Base-by-base conservation (phyloP, 106 monocot genomes). In the Allium sativum region DNA sequence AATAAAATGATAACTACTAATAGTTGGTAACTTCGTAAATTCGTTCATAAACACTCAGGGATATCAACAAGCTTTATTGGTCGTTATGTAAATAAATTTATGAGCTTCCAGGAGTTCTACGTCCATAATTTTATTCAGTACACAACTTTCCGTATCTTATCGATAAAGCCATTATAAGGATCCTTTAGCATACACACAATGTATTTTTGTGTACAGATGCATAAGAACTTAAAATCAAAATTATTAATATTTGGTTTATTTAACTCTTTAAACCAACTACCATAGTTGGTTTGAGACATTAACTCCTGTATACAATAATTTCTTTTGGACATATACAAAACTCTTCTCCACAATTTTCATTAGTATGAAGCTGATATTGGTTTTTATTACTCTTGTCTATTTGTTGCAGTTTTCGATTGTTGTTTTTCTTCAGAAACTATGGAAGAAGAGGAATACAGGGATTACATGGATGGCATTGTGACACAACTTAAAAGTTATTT, bases 321-420 rank as follows among this genome's bases (percentile, higher is more conserved):
- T 50, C 48, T 50, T 50, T 50, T 50, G 13, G 13, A 50, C 48
- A 12, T 15, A 50, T 50, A 1, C 11, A 50, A 50, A 12, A 50
- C 8, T 15, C 48, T 12, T 12, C 15, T 6, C 11, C 15, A 15
- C 48, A 50, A 2, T 11, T 12, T 50, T 11, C 3, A 11, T 50
- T 12, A 50, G 2, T 50, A 12, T 50, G 13, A 3, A 15, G 13
- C 15, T 50, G 48, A 50, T 12, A 50, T 12, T 15, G 0, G 4
- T 50, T 50, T 12, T 12, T 50, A 50, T 50, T 12, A 86, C 76
- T 52, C 90, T 56, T 1, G 55, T 44, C 22, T 58, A 4, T 42
- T 40, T 40, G 43, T 44, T 73, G 60, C 77, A 91, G 96, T 91
- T 15, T 96, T 96, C 48, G 96, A 96, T 64, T 96, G 87, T 62